Evolutionary conservation across 192 early-diverging fungal species (phyloP).

Genomic region (Backusella sp.): DNA sequence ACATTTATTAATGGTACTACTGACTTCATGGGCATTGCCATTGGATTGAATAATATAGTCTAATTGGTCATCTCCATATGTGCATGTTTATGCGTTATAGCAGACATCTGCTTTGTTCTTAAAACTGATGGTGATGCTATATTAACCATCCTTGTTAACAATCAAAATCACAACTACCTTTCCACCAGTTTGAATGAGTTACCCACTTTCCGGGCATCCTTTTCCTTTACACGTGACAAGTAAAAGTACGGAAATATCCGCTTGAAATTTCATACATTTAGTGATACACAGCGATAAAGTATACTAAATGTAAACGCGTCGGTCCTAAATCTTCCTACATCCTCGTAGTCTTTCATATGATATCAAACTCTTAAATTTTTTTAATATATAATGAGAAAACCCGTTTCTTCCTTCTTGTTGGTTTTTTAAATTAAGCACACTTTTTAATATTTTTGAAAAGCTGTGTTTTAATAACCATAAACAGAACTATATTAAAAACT

Average conservation of each 20-base stretch:
- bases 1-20: neutral
- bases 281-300: neutral
- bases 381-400: neutral
- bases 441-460: neutral
- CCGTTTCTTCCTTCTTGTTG: neutral
- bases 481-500: neutral
- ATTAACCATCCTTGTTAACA: neutral
- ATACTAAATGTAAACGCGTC: neutral
- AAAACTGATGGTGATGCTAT: neutral
- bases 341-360: neutral
- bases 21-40: neutral
- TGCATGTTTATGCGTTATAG: neutral
- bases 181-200: neutral
- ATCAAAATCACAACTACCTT: neutral
- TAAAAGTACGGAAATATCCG: conserved; percentile 1
- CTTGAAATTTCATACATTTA: neutral
- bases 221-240: conserved; percentile 2
- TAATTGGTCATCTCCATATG: neutral
- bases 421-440: neutral
- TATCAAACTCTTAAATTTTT: conserved; percentile 7
- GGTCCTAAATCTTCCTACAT: neutral
- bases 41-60: neutral
- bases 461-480: neutral
- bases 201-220: neutral
- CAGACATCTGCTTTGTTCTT: neutral